phyloP scores from a whole-genome alignment of 2,329 filamentous ascomycete species.

The Verticillium isaacii region DNA sequence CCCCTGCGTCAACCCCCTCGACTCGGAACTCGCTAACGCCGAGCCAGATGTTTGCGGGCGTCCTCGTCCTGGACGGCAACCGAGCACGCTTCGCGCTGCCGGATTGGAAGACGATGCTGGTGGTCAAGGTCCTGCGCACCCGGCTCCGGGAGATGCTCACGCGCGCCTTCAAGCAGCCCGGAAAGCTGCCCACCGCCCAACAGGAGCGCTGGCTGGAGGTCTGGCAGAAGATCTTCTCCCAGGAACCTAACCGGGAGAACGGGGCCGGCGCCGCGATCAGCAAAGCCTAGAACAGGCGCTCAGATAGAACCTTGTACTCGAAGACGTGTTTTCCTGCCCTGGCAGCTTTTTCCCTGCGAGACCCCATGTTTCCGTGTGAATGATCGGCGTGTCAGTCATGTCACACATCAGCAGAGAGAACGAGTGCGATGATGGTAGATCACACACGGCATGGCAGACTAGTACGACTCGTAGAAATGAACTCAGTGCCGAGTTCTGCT shows the following conservation, averaged over 20 bases:
- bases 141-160: constrained; percentile 72
- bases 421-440: neutral
- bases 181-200: constrained; percentile 57
- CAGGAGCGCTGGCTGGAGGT: constrained; percentile 71
- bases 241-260: constrained; percentile 36
- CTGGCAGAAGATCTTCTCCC: constrained; percentile 66
- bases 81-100: constrained; percentile 75
- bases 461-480: neutral
- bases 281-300: constrained; percentile 18
- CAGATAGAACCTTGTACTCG: neutral
- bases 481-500: neutral
- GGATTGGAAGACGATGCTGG: constrained; percentile 88
- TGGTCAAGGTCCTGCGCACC: constrained; percentile 74
- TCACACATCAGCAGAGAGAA: neutral
- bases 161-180: constrained; percentile 63
- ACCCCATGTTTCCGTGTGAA: neutral
- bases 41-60: constrained; percentile 73
- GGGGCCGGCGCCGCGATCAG: constrained; percentile 15
- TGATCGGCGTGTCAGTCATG: neutral
- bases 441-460: neutral
- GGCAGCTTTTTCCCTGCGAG: too few species aligned
- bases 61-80: constrained; percentile 83
- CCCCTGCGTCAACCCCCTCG: neutral
- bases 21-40: constrained; percentile 5
- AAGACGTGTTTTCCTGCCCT: too few species aligned